Evolutionary conservation across 2,329 filamentous ascomycete genomes (phyloP).

Genomic region (Talaromyces sp.): DNA sequence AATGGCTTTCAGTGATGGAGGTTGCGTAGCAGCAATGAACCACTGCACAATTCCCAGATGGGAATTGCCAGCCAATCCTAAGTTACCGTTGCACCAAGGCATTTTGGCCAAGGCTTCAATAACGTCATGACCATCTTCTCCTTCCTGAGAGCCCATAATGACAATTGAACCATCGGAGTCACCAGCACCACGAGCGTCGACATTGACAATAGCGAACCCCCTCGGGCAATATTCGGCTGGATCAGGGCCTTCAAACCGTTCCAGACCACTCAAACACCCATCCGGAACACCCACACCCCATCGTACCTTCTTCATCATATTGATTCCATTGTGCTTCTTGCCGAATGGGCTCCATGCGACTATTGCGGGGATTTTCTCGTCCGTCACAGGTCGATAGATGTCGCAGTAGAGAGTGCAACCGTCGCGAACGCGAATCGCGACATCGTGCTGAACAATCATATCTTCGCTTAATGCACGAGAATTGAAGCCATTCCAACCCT

Average conservation of each 20-base stretch:
- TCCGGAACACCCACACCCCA: constrained; percentile 44
- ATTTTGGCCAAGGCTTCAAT: constrained; percentile 47
- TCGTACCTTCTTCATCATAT: constrained; percentile 38
- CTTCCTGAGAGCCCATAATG: constrained; percentile 49
- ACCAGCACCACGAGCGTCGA: constrained; percentile 38
- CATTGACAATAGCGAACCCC: constrained; percentile 40
- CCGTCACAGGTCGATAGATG: constrained; percentile 48
- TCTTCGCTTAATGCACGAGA: constrained; percentile 42
- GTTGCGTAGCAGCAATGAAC: constrained; percentile 47
- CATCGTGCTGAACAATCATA: constrained; percentile 51
- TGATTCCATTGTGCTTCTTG: constrained; percentile 47
- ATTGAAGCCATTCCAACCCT: background rate
- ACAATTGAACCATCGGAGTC: constrained; percentile 40
- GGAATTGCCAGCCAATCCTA: constrained; percentile 51
- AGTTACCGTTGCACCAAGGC: constrained; percentile 49
- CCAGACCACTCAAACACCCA: constrained; percentile 28
- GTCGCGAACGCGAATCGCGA: constrained; percentile 48
- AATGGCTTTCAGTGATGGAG: constrained; percentile 32
- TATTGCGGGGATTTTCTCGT: constrained; percentile 43
- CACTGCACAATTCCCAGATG: constrained; percentile 48
- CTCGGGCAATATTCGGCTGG: constrained; percentile 36
- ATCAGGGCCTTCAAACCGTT: constrained; percentile 51
- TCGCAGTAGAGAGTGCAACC: constrained; percentile 48
- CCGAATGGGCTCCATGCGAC: constrained; percentile 51
- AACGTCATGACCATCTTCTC: constrained; percentile 50